Evolutionary conservation across 768 basidiomycete species (phyloP), one percentile per base, ranked within the genome.

Genomic region (Royoungia palumana): DNA sequence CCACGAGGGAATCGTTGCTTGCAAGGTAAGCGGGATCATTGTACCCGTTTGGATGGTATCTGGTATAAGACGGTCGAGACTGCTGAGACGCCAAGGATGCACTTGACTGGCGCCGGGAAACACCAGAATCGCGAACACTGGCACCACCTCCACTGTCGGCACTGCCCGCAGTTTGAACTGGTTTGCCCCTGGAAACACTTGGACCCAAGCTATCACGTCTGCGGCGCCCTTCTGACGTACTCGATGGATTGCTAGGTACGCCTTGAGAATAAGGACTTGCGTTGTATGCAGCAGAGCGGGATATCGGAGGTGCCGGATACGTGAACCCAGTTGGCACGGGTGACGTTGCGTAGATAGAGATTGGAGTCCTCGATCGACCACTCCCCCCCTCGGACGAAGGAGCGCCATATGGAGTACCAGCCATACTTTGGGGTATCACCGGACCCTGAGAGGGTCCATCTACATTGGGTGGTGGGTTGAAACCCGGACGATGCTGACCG

Each of bases 301-400:
- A 54, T 36, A 67, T 45, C 13, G 66, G 67, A 28, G 65, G 65
- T 1, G 47, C 59, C 7, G 66, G 63, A 25, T 67, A 67, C 3
- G 53, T 52, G 34, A 65, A 21, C 0, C 59, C 65, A 9, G 49
- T 14, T 27, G 66, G 66, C 8, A 61, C 57, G 8, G 65, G 56
- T 10, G 66, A 57, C 12, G 56, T 22, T 3, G 65, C 59, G 14
- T 67, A 67, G 21, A 65, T 52, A 4, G 58, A 50, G 14, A 57
- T 46, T 2, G 63, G 55, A 10, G 46, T 63, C 50, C 53, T 58
- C 13, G 65, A 44, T 34, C 55, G 55, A 40, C 40, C 46, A 9
- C 42, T 25, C 17, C 57, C 64, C n/a, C 58, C 46, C 9, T 64
- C 64, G 22, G 66, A 51, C 11, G 55, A 50, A 9, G 54, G 10